Evolutionary conservation across 805 yeast species (phyloP), one percentile per base, ranked within the genome.

Genomic region (Isabelozyma gotoi): DNA sequence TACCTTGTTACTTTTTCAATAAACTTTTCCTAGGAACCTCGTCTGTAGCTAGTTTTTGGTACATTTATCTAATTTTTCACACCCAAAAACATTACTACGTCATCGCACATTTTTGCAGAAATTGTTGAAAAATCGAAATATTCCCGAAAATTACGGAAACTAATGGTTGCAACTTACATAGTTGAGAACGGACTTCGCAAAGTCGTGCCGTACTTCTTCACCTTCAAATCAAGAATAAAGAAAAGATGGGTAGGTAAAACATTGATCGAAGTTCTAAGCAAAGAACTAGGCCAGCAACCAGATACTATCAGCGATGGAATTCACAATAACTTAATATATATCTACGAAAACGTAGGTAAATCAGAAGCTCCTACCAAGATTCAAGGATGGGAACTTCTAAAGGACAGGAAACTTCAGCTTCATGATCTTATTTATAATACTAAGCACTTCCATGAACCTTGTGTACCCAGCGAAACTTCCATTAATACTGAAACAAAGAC

Each of bases 401-500:
- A 37, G 7, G 39, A 33, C 2, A 36, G 61, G 21, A 34, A 24
- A 17, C 39, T 60, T 1, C 44, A 48, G 8, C 40, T 41, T 6
- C 63, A 64, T 39, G 73, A 68, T 47, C 50, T 63, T 2, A 59
- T 68, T 17, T 56, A 49, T 43, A 61, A 59, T 40, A 35, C 36
- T 1, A 55, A 57, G 20, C 81, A 77, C 50, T 64, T 65, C 48
- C 82, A 77, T 48, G 82, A 77, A 45, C 74, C 78, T 2, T 60
- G 67, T 18, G 39, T 43, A 5, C 42, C 46, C 24, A 29, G 37
- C 19, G 6, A 15, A 15, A 11, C 11, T 14, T 34, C 17, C 35
- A 24, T 24, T n/a, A n/a, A 10, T 10, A 3, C 8, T 24, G 18
- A 36, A 31, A 12, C 40, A 38, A 19, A 35, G 19, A 44, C 51